Conservation (phyloP, 2,329 filamentous ascomycete genomes). For the Fonsecaea pedrosoi region DNA sequence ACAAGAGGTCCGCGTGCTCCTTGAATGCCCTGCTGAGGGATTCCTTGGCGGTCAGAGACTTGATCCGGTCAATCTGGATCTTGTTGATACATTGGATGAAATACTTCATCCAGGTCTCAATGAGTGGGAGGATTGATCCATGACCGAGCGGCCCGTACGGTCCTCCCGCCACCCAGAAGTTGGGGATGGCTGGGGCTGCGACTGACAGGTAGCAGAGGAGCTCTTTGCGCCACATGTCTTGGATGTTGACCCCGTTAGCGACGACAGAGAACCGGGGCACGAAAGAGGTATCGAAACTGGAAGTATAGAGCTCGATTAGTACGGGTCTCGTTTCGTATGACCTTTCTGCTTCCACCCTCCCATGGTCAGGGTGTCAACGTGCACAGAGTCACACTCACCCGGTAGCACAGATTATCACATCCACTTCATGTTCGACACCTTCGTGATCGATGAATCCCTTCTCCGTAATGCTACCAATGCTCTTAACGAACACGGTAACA, state of each 20-base stretch:
- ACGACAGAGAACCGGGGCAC: background rate
- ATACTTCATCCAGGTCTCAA: conserved; percentile 15
- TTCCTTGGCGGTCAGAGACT: conserved; percentile 26
- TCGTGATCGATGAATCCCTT: background rate
- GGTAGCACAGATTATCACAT: background rate
- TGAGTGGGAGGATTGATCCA: conserved; percentile 20
- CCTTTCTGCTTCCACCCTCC: too few species aligned
- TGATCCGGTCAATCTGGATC: conserved; percentile 25
- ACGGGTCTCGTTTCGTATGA: too few species aligned
- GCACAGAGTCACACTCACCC: background rate
- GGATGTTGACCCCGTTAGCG: background rate
- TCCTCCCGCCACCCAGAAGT: conserved; percentile 40
- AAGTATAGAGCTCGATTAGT: background rate
- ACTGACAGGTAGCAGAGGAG: background rate
- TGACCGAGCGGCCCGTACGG: conserved; percentile 44
- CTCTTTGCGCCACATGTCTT: background rate
- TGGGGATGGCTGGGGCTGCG: conserved; percentile 31
- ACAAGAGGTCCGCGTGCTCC: conserved; percentile 49
- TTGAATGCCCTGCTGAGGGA: conserved; percentile 43
- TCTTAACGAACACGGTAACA: conserved; percentile 51
- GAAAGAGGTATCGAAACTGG: background rate
- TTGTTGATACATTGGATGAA: conserved; percentile 21
- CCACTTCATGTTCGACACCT: background rate
- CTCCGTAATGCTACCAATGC: conserved; percentile 41
- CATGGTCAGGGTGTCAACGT: too few species aligned